Percentiles rank a stretch among this genome's conserved stretches.
Evolutionary conservation across 75 land plant genomes (phyloP).

Genomic region (Larix kaempferi): DNA sequence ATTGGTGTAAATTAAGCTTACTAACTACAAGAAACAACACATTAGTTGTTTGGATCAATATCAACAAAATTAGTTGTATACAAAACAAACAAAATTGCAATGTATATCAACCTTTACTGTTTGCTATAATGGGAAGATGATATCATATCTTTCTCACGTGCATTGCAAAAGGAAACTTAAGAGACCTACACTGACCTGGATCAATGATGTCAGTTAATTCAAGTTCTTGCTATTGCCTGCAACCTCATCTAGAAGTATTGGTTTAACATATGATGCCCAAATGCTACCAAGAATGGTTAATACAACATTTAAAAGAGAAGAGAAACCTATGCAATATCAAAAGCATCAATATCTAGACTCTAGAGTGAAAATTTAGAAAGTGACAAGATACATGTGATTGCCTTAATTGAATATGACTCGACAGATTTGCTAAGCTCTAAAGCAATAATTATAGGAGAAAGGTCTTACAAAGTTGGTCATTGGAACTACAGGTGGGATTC

Average conservation of each 20-base stretch:
- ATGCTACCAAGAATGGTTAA: conserved; percentile 10
- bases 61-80: background rate
- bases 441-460: background rate
- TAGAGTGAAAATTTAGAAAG: background rate
- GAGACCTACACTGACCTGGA: conserved; percentile 42
- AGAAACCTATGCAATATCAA: background rate
- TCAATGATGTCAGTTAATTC: conserved; percentile 69
- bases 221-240: conserved; percentile 57
- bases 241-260: conserved; percentile 58
- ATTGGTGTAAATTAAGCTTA: conserved; percentile 66
- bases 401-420: background rate
- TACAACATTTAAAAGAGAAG: background rate
- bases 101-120: background rate
- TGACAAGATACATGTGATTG: background rate
- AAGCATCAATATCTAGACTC: background rate
- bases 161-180: conserved; percentile 49
- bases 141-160: conserved; percentile 41
- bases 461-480: conserved; percentile 39
- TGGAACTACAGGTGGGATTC: conserved; percentile 37
- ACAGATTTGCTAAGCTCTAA: background rate
- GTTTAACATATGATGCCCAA: conserved; percentile 62
- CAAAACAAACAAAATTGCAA: background rate
- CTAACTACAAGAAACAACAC: conserved; percentile 17
- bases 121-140: background rate
- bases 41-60: background rate